Conservation (phyloP, 768 basidiomycete genomes). For the Tylopilus vinaceipallidus region DNA sequence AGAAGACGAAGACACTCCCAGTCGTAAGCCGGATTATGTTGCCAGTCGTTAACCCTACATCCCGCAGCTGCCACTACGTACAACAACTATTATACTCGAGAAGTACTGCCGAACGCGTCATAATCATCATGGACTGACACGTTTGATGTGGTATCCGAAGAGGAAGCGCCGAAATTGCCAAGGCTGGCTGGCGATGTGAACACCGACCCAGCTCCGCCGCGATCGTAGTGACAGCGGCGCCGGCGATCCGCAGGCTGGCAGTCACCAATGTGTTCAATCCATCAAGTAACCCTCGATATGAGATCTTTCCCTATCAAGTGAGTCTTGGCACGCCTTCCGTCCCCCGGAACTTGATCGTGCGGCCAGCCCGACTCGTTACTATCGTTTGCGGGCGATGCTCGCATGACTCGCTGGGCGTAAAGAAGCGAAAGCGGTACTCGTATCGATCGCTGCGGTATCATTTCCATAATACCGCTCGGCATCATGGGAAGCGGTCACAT, state of each 20-base stretch:
- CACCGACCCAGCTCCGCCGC: not conserved
- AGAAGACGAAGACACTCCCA: too few relatives aligned
- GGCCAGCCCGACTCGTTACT: not conserved
- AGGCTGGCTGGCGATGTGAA: too few relatives aligned
- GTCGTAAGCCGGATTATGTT: too few relatives aligned
- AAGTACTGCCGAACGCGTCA: too few relatives aligned
- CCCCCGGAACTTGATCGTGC: not conserved
- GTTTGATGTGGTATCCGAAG: too few relatives aligned
- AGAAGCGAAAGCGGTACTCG: not conserved
- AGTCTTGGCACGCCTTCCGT: constrained; percentile 1
- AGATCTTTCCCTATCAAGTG: constrained; percentile 13
- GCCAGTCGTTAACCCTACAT: too few relatives aligned
- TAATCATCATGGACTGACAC: too few relatives aligned
- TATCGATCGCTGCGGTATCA: constrained; percentile 10
- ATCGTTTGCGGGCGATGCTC: not conserved
- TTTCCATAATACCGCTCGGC: not conserved
- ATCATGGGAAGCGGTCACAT: constrained; percentile 7
- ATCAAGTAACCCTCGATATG: constrained; percentile 29
- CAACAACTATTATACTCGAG: too few relatives aligned
- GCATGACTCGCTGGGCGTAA: not conserved
- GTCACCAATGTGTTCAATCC: constrained; percentile 12
- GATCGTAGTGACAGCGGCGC: not conserved
- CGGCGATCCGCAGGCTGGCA: not conserved
- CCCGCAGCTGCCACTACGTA: too few relatives aligned
- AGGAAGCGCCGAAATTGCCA: too few relatives aligned